Evolutionary conservation across 2,329 filamentous ascomycete genomes (phyloP).

Genomic region (Verticillium isaacii): DNA sequence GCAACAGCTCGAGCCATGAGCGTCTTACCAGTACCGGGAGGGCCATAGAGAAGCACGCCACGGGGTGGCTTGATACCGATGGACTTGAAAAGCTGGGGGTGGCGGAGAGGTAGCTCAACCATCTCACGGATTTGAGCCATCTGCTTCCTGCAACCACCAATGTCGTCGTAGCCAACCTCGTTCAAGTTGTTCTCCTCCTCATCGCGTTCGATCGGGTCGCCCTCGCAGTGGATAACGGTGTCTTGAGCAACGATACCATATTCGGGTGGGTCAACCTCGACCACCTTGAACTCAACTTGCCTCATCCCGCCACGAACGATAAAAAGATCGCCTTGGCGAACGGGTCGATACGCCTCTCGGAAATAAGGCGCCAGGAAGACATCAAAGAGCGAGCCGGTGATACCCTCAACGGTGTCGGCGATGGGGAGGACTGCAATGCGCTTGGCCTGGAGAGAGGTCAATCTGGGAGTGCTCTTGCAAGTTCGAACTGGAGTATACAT

Average conservation of each 20-base stretch:
- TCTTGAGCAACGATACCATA: conserved; percentile 99
- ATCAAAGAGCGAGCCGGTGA: conserved; percentile 96
- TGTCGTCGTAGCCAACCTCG: conserved; percentile 98
- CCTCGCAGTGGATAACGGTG: conserved; percentile 98
- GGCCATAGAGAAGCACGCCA: conserved; percentile 93
- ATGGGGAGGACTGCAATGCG: conserved; percentile 97
- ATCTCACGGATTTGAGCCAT: conserved; percentile 99
- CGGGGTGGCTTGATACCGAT: conserved; percentile 99
- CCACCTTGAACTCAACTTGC: conserved; percentile 99
- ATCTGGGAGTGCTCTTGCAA: conserved; percentile 1
- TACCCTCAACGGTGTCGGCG: conserved; percentile 94
- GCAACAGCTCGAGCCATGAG: conserved; percentile 97
- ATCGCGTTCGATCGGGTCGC: conserved; percentile 91
- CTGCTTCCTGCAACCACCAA: conserved; percentile 98
- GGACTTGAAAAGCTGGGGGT: conserved; percentile 99
- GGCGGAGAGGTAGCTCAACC: conserved; percentile 92
- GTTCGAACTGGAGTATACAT: conserved; percentile 32
- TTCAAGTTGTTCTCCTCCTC: conserved; percentile 99
- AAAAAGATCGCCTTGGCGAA: conserved; percentile 96
- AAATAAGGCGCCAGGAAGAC: conserved; percentile 99
- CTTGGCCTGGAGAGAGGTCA: conserved; percentile 66
- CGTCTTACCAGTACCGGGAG: conserved; percentile 98
- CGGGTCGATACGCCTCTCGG: conserved; percentile 96
- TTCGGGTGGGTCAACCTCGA: conserved; percentile 96
- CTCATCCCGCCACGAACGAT: conserved; percentile 97